Base-by-base conservation (phyloP, 2,329 filamentous ascomycete species). In the Alternaria postmessia region DNA sequence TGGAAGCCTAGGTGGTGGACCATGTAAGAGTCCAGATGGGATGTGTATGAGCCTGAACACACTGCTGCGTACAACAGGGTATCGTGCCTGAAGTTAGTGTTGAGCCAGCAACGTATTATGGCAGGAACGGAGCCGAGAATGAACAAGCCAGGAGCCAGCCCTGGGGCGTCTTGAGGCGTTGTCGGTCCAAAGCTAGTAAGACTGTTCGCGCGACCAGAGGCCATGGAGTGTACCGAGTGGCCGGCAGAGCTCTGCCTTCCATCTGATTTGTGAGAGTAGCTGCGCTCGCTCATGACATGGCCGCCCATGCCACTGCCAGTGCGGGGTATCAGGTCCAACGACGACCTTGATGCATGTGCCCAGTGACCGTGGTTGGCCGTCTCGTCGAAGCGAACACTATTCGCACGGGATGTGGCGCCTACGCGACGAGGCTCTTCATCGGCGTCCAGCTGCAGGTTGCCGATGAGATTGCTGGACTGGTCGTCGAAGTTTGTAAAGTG, bases 381-480 rank as follows among this genome's bases (percentile, higher is more conserved):
- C 77, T 98, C 94, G 75, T 98, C 95, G 72, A 99, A 99, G 38
- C 95, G 91, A 68, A 99, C 95, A 75, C 95, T 98, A 76, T 98
- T 98, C 48, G 95, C 94, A 69, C 95, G 87, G 18, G 95, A 99
- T 18, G 93, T 91, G 20, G 92, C 92, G 54, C 95, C 92, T 64
- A 94, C 88, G 38, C 93, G 88, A 58, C 93, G 89, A 32, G 91
- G 91, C 74, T 94, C 91, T 64, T 98, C 93, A 63, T 97, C 94
- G 5, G 90, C 86, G 65, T 97, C 94, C 7, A 98, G 84, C 60
- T 94, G 92, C 59, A 97, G 85, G 54, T 91, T 92, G 52, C 89
- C 90, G 49, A 96, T 86, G 60, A 95, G 84, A 70, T 89, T 91
- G 73, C 91, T 91, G 48, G 91, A 89, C 66, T 96, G 91, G 72